A percentile compares a stretch with the other conserved stretches of the same genome.
phyloP scores from a whole-genome alignment of 2,329 filamentous ascomycete species.

The Colletotrichum sp. region DNA sequence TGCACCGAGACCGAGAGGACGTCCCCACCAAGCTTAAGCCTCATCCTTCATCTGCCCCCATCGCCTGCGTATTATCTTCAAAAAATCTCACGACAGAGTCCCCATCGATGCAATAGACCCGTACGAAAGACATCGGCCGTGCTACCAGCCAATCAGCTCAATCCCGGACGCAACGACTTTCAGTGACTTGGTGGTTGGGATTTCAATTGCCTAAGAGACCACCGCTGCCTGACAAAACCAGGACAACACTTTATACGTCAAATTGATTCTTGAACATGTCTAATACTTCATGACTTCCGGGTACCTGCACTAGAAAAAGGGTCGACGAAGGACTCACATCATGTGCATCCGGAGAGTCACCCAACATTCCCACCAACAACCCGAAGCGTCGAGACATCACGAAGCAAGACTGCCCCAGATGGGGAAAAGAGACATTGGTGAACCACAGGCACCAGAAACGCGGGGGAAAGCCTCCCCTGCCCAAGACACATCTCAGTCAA shows the following conservation, averaged over 20 bases:
- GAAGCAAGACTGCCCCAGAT: neutral
- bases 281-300: neutral
- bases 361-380: neutral
- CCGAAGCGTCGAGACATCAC: neutral
- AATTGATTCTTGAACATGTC: neutral
- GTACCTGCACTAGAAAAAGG: fast-evolving
- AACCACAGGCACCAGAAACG: neutral
- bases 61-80: neutral
- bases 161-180: neutral
- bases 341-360: neutral
- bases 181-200: too few species aligned
- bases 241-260: neutral
- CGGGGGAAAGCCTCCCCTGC: neutral
- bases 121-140: fast-evolving
- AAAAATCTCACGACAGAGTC: neutral
- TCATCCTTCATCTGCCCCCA: neutral
- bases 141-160: fast-evolving
- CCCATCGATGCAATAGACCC: fast-evolving
- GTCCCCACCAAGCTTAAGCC: fast-evolving
- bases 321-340: fast-evolving
- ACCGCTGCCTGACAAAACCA: neutral
- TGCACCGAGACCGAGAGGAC: too few species aligned
- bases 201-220: neutral
- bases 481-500: neutral
- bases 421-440: neutral